Evolutionary conservation across 1,284 basidiomycete species (phyloP).

Genomic region (Earliella scabrosa): DNA sequence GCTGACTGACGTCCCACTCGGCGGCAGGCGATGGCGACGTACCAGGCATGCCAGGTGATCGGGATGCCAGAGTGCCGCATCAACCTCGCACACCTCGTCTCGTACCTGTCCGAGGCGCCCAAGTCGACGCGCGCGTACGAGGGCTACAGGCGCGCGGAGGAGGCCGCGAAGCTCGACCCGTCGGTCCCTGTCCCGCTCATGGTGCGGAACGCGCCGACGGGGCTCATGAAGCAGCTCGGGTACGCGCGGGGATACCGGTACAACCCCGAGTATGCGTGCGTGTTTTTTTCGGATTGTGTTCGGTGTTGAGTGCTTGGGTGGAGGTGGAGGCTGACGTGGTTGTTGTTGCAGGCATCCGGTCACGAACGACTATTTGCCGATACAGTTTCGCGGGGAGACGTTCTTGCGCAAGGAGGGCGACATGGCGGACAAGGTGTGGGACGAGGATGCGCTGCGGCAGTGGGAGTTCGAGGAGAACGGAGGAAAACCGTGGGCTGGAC

Average conservation of each 20-base stretch:
- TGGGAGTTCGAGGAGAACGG: slow-evolving; percentile 78
- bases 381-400: slow-evolving; percentile 42
- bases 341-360: slow-evolving; percentile 65
- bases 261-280: slow-evolving; percentile 77
- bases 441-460: slow-evolving; percentile 67
- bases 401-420: slow-evolving; percentile 64
- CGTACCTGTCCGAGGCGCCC: slow-evolving; percentile 82
- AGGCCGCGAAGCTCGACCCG: slow-evolving; percentile 56
- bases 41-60: slow-evolving; percentile 81
- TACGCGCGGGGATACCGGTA: slow-evolving; percentile 79
- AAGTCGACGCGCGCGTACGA: slow-evolving; percentile 85
- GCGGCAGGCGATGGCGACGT: slow-evolving; percentile 72
- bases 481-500: slow-evolving; percentile 69
- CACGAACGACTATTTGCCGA: slow-evolving; percentile 64
- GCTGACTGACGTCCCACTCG: background rate
- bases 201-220: slow-evolving; percentile 89
- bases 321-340: background rate
- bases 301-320: background rate
- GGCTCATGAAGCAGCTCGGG: slow-evolving; percentile 81
- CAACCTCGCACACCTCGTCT: slow-evolving; percentile 80
- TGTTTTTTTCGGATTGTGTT: slow-evolving; percentile 11
- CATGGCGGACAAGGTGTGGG: slow-evolving; percentile 64
- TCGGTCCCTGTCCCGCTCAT: slow-evolving; percentile 73
- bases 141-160: slow-evolving; percentile 77
- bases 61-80: slow-evolving; percentile 87